phyloP scores from a whole-genome alignment of 352 stramenopile genomes.

The Pythium periplocum region DNA sequence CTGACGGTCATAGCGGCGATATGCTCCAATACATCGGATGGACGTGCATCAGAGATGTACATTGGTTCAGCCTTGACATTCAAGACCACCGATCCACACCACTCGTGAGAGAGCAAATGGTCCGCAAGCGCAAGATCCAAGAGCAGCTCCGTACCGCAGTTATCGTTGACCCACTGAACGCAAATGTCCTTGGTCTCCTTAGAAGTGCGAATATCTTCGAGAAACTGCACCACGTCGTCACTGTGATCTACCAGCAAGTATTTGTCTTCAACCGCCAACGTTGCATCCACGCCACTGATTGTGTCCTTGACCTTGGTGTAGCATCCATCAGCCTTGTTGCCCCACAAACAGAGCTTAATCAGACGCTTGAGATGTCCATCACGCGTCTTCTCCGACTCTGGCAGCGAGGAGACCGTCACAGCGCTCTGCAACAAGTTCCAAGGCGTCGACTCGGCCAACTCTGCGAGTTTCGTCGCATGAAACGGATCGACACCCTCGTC shows the following conservation, averaged over 20 bases:
- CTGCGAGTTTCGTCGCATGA: slow-evolving; percentile 52
- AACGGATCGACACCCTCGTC: slow-evolving; percentile 59
- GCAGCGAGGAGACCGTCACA: slow-evolving; percentile 20
- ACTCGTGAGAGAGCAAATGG: slow-evolving; percentile 44
- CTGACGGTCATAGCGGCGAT: slow-evolving; percentile 43
- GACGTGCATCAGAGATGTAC: slow-evolving; percentile 76
- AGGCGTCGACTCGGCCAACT: slow-evolving; percentile 44
- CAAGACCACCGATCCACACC: slow-evolving; percentile 54
- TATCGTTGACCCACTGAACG: slow-evolving; percentile 76
- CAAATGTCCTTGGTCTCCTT: slow-evolving; percentile 6
- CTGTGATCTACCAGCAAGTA: slow-evolving; percentile 55
- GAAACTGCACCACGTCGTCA: slow-evolving; percentile 36
- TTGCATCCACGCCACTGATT: slow-evolving; percentile 43
- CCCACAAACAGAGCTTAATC: slow-evolving; percentile 72
- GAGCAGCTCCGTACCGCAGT: slow-evolving; percentile 68
- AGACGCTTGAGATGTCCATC: slow-evolving; percentile 40
- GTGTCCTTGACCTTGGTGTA: slow-evolving; percentile 75
- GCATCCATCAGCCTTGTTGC: slow-evolving; percentile 73
- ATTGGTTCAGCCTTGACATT: slow-evolving; percentile 73
- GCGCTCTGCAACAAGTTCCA: slow-evolving; percentile 59
- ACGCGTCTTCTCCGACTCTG: slow-evolving; percentile 20
- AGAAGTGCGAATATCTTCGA: slow-evolving; percentile 19
- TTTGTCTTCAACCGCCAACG: slow-evolving; percentile 52
- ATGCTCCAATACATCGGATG: slow-evolving; percentile 49
- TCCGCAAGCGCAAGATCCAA: slow-evolving; percentile 62